Conservation (phyloP, 2,329 filamentous ascomycete genomes). For the Penicillium hordei region DNA sequence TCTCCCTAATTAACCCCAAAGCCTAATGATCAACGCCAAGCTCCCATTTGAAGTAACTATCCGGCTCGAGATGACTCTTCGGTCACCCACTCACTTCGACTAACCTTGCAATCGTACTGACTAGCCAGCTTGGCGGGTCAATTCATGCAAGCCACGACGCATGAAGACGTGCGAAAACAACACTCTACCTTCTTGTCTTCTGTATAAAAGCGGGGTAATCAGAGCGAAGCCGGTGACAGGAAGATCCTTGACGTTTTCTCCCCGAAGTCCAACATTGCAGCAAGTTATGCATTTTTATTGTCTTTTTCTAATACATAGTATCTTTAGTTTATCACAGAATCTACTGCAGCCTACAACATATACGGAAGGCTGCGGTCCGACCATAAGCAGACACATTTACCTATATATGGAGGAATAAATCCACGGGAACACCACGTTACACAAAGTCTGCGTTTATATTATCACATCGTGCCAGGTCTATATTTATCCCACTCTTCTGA, state of each 20-base stretch:
- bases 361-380: background rate
- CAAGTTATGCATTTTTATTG: background rate
- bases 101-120: background rate
- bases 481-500: slow-evolving; percentile 2
- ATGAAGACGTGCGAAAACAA: background rate
- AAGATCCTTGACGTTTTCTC: background rate
- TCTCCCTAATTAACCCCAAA: background rate
- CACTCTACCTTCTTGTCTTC: background rate
- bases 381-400: background rate
- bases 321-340: background rate
- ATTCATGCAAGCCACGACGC: background rate
- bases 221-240: background rate
- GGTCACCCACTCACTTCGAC: background rate
- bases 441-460: background rate
- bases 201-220: slow-evolving; percentile 1
- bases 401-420: background rate
- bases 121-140: background rate
- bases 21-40: background rate
- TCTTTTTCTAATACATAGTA: background rate
- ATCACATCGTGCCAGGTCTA: background rate
- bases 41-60: background rate
- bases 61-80: background rate
- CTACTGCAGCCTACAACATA: background rate
- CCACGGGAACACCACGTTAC: background rate
- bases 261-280: background rate